phyloP scores from a whole-genome alignment of 2,329 filamentous ascomycete genomes.

The Ceratocystis destructans region DNA sequence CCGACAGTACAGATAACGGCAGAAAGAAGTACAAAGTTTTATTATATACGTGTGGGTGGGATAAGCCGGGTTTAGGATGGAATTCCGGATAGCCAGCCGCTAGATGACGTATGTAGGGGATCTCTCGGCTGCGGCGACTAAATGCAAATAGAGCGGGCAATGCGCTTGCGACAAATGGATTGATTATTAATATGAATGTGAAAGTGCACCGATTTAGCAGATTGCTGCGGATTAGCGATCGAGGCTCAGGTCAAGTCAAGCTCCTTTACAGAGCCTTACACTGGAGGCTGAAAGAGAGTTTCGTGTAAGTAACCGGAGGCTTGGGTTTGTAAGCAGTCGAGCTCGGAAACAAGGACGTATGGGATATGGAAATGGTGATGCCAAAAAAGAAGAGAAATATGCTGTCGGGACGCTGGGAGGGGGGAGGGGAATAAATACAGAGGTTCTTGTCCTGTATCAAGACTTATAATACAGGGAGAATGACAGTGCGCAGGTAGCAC shows the following conservation, averaged over 20 bases:
- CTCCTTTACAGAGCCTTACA: background rate
- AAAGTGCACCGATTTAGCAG: background rate
- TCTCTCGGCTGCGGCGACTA: slow-evolving; percentile 20
- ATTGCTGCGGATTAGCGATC: background rate
- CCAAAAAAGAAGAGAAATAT: background rate
- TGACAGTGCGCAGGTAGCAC: background rate
- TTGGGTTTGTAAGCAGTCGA: background rate
- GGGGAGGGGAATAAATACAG: background rate
- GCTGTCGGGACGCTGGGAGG: background rate
- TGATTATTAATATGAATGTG: slow-evolving; percentile 2
- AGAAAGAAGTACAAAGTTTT: background rate
- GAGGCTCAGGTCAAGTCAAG: background rate
- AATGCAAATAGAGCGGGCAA: slow-evolving; percentile 2
- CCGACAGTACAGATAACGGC: slow-evolving; percentile 22
- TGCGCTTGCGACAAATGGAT: background rate
- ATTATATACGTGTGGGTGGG: background rate
- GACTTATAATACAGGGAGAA: background rate
- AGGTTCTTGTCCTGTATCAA: background rate
- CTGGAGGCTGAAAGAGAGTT: background rate
- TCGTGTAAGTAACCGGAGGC: background rate
- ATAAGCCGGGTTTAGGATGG: background rate
- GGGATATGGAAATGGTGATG: background rate
- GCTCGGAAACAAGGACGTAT: background rate
- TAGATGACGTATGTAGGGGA: background rate
- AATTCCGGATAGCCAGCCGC: background rate